Evolutionary conservation across 2,329 filamentous ascomycete genomes (phyloP), one percentile per base, ranked within the genome.

Genomic region (Neonectria hederae): DNA sequence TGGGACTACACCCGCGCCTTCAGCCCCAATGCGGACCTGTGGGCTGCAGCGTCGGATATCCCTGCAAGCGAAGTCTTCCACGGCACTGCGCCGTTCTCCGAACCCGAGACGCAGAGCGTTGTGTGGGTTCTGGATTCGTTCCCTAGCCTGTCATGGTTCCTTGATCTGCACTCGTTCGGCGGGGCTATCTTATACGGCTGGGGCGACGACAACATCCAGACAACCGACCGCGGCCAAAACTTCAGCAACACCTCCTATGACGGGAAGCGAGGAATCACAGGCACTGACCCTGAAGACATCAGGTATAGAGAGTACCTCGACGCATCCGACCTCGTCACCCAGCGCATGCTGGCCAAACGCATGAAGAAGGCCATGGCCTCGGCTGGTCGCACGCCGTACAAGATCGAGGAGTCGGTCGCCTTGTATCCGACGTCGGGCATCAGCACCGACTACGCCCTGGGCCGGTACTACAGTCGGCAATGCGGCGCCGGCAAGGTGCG

Each of bases 91-190:
- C 78, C 86, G 2, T 82, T 83, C 55, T 88, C 86, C 0, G 86
- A 89, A 76, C 78, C 86, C 0, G 87, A 89, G 77, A 84, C 85
- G 2, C 78, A 83, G 73, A 86, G 82, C 71, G 80, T 87, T 62
- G 83, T 82, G 62, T 87, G 83, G 76, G 74, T 86, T 8, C 77
- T 87, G 71, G 80, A 84, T 67, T 78, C 80, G 28, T 84, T 83
- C 74, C 74, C 78, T 52, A 81, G 81, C 48, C 76, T 89, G 49
- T 79, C 83, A 28, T 89, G 86, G 85, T 87, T 86, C 73, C 76
- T 88, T 63, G 87, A 89, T 66, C 79, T 89, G 48, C 87, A 89
- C 79, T 87, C 85, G 1, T 84, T 80, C 28, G 79, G 80, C 0
- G 84, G 83, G 2, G 65, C 82, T 32, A 77, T 89, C 19, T 75